Evolutionary conservation across 2,329 filamentous ascomycete species (phyloP), one percentile per base, ranked within the genome.

Genomic region (Penicillium rolfsii): DNA sequence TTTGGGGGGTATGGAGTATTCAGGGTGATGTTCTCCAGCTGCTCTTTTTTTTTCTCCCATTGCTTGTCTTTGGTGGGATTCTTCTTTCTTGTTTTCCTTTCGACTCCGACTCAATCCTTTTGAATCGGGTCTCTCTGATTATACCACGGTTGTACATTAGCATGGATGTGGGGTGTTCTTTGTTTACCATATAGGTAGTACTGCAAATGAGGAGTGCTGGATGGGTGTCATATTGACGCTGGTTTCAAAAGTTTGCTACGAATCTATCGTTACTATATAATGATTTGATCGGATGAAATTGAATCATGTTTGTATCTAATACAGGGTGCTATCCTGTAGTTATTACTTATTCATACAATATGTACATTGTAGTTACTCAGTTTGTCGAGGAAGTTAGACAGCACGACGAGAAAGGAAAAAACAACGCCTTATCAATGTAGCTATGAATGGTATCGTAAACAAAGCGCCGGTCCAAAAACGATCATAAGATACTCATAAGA

Each of bases 391-490:
- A 8, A 9, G 5, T 26, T 33, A 11, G 30, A 33, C 30, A 33
- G 30, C 30, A 33, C 9, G 9, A 33, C 7, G 30, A 36, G 30
- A 35, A 9, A 4, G 60, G 38, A 5, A 58, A 48, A 38, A 14
- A 59, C 59, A 67, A 67, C 66, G 64, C 64, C 66, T 61, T 56
- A 28, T 64, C 64, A 40, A 58, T 62, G 53, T 64, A 63, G 57
- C 48, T 64, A 66, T 65, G 58, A 67, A 70, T 73, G 73, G 72
- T 74, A 74, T 74, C 72, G 67, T 71, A 65, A 70, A 69, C 33
- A 52, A 54, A 64, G 61, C 60, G 62, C 63, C 57, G 53, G 40
- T 61, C 45, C 54, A 63, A 56, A 38, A 60, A 24, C 64, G 22
- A 57, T 48, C 52, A 57, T 43, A 46, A 45, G 45, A 40, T 50